phyloP scores from a whole-genome alignment of 306 rosid species.

The Malus fusca region DNA sequence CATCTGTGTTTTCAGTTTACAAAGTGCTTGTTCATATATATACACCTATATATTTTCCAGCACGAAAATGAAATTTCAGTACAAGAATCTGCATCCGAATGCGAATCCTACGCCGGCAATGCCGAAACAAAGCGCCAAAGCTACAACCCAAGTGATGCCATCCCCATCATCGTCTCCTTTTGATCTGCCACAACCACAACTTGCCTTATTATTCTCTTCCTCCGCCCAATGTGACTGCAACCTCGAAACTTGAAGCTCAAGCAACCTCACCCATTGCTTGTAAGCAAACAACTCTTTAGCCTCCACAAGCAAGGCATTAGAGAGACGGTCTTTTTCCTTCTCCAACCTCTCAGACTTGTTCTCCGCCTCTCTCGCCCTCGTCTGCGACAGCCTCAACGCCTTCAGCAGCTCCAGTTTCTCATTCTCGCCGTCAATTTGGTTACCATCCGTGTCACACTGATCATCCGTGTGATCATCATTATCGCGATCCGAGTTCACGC shows the following conservation, averaged over 20 bases:
- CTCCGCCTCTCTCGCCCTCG: slow-evolving; percentile 75
- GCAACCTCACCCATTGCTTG: slow-evolving; percentile 62
- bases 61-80: not conserved
- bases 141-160: slow-evolving; percentile 40
- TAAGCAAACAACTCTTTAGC: slow-evolving; percentile 47
- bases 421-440: not conserved
- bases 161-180: slow-evolving; percentile 12
- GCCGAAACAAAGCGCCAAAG: slow-evolving; percentile 64
- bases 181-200: not conserved
- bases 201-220: not conserved
- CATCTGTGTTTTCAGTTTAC: not conserved
- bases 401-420: slow-evolving; percentile 57
- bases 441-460: not conserved
- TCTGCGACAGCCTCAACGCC: slow-evolving; percentile 75
- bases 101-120: slow-evolving; percentile 57
- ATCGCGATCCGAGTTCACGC: slow-evolving; percentile 14
- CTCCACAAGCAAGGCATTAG: slow-evolving; percentile 47
- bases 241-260: slow-evolving; percentile 58
- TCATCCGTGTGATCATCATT: not conserved
- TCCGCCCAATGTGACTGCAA: slow-evolving; percentile 27
- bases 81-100: slow-evolving; percentile 36
- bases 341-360: slow-evolving; percentile 41
- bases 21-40: not conserved
- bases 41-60: not conserved
- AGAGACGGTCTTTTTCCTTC: slow-evolving; percentile 46